Percentiles rank a stretch among this genome's conserved stretches.
phyloP scores from a whole-genome alignment of 2,329 filamentous ascomycete species.

The Aspergillus chevalieri region DNA sequence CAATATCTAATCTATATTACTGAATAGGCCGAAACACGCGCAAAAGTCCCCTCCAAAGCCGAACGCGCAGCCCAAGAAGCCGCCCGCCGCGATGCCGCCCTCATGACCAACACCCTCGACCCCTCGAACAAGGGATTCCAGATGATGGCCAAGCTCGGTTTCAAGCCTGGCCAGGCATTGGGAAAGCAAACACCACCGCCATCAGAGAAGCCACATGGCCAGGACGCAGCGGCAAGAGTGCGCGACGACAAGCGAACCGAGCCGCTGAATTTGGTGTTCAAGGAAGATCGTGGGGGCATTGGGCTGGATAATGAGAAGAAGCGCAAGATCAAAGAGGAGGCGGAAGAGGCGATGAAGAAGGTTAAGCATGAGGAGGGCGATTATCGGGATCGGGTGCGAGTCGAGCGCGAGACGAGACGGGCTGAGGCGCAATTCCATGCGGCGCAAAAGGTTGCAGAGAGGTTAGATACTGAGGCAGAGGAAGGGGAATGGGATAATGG shows the following conservation, averaged over 20 bases:
- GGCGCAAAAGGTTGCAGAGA: conserved; percentile 77
- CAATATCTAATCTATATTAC: conserved; percentile 1
- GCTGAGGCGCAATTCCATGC: conserved; percentile 64
- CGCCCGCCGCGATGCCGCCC: conserved; percentile 65
- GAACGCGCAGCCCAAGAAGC: conserved; percentile 71
- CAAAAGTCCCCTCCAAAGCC: conserved; percentile 66
- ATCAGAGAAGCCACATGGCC: conserved; percentile 1
- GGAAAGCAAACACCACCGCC: conserved; percentile 52
- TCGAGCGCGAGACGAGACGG: conserved; percentile 63
- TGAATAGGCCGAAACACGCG: conserved; percentile 58
- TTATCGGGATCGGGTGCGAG: conserved; percentile 65
- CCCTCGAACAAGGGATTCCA: conserved; percentile 77
- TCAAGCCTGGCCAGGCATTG: conserved; percentile 66
- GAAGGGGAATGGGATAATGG: conserved; percentile 5
- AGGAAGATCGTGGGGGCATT: conserved; percentile 75
- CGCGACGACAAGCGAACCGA: conserved; percentile 48
- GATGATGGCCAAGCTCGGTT: conserved; percentile 97
- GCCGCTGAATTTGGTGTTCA: conserved; percentile 69
- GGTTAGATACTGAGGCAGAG: conserved; percentile 57
- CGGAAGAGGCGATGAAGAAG: conserved; percentile 53
- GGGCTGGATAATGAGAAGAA: conserved; percentile 80
- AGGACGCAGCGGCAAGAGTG: conserved; percentile 5
- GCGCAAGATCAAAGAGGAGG: conserved; percentile 62
- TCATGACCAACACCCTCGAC: conserved; percentile 67
- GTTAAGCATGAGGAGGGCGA: conserved; percentile 61